Evolutionary conservation across 228 moss, liverwort and hornwort species (phyloP).

Genomic region (Sphagnum magellanicum): DNA sequence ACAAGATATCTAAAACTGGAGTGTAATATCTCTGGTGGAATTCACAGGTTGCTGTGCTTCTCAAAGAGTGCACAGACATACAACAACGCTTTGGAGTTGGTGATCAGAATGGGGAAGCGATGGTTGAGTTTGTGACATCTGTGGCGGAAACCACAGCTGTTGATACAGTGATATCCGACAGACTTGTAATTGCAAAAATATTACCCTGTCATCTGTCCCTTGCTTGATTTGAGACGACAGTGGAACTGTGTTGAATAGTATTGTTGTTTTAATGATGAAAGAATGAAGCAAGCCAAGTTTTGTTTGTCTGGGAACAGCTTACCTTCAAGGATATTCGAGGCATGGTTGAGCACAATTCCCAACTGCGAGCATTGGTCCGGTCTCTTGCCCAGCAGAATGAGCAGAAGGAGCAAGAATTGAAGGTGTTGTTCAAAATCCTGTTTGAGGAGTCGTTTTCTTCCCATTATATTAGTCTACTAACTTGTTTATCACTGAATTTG

Average conservation of each 20-base stretch:
- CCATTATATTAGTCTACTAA: no score
- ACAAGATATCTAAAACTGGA: no score
- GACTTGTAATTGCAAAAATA: slow-evolving; percentile 37
- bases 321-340: slow-evolving; percentile 94
- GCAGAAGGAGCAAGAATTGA: slow-evolving; percentile 74
- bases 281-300: background rate
- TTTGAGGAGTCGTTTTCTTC: no score
- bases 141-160: slow-evolving; percentile 65
- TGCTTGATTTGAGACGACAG: background rate
- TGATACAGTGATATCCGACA: slow-evolving; percentile 79
- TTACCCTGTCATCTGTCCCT: background rate
- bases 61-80: slow-evolving; percentile 88
- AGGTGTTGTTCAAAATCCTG: slow-evolving; percentile 20
- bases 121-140: slow-evolving; percentile 37
- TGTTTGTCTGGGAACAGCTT: slow-evolving; percentile 28
- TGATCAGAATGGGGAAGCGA: slow-evolving; percentile 68
- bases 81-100: slow-evolving; percentile 82
- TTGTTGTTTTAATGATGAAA: background rate
- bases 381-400: slow-evolving; percentile 86
- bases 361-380: slow-evolving; percentile 76
- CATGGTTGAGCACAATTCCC: slow-evolving; percentile 97
- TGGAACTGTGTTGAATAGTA: background rate
- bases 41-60: slow-evolving; percentile 72
- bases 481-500: no score
- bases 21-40: no score